phyloP scores from a whole-genome alignment of 2,329 filamentous ascomycete species.

The Neospermospora avenae region DNA sequence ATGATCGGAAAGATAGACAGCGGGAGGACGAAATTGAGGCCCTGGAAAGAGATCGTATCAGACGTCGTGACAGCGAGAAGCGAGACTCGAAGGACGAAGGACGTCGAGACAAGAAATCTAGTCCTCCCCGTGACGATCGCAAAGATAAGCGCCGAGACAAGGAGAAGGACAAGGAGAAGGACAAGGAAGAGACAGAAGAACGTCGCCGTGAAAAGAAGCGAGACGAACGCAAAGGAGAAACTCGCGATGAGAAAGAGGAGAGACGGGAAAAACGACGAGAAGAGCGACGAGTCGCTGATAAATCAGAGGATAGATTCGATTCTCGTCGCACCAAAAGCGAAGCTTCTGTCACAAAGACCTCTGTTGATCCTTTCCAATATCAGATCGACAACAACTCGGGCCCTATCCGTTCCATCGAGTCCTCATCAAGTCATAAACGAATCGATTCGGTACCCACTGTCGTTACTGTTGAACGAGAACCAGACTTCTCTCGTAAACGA shows the following conservation, averaged over 20 bases:
- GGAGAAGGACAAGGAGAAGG: slow-evolving; percentile 27
- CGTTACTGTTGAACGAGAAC: slow-evolving; percentile 52
- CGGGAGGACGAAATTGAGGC: slow-evolving; percentile 22
- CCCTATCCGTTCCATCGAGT: slow-evolving; percentile 41
- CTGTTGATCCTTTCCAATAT: slow-evolving; percentile 56
- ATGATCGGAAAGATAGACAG: slow-evolving; percentile 29
- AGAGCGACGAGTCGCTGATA: slow-evolving; percentile 15
- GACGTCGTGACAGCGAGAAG: slow-evolving; percentile 17
- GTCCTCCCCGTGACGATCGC: slow-evolving; percentile 26
- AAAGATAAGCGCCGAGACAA: slow-evolving; percentile 29
- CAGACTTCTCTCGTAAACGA: slow-evolving; percentile 36
- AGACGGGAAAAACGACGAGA: slow-evolving; percentile 37
- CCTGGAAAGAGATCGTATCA: slow-evolving; percentile 11
- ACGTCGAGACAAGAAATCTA: slow-evolving; percentile 24
- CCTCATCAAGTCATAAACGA: slow-evolving; percentile 17
- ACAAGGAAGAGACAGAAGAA: slow-evolving; percentile 21
- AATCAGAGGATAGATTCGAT: slow-evolving; percentile 12
- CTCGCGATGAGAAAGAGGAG: slow-evolving; percentile 33
- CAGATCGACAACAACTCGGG: slow-evolving; percentile 54
- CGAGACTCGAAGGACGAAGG: slow-evolving; percentile 23
- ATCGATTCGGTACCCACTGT: slow-evolving; percentile 40
- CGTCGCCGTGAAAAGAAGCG: slow-evolving; percentile 26
- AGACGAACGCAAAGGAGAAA: slow-evolving; percentile 31
- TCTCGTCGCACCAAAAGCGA: slow-evolving; percentile 31
- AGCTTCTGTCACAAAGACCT: slow-evolving; percentile 27